These are phyloP conservation scores for Mucor velutinosus DNA, from an alignment of 371 early-diverging fungal genomes.

Conservation along the genomic window DNA sequence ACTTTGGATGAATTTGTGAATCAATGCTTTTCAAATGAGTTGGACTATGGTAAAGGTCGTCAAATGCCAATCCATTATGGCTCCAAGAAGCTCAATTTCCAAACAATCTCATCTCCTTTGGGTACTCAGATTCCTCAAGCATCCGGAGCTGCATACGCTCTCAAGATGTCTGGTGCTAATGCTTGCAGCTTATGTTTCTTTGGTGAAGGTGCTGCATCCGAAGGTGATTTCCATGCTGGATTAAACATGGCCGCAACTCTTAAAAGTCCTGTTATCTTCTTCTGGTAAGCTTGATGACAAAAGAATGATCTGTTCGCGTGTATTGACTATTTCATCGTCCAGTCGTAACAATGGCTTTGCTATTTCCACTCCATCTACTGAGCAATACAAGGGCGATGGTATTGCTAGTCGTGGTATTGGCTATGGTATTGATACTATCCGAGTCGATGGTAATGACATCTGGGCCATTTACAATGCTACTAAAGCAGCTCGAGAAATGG, in stretches of 20 bases:
- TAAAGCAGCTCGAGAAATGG: slow-evolving; percentile 81
- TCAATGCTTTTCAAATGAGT: slow-evolving; percentile 92
- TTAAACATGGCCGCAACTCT: slow-evolving; percentile 96
- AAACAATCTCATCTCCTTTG: slow-evolving; percentile 96
- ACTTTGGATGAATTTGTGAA: slow-evolving; percentile 92
- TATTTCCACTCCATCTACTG: slow-evolving; percentile 93
- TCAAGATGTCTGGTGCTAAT: slow-evolving; percentile 78
- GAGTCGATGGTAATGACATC: slow-evolving; percentile 97
- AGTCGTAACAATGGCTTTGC: slow-evolving; percentile 98
- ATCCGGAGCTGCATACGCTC: slow-evolving; percentile 96
- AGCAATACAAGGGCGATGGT: slow-evolving; percentile 97
- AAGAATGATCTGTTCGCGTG: background rate
- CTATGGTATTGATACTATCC: slow-evolving; percentile 96
- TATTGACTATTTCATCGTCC: background rate
- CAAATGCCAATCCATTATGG: slow-evolving; percentile 99
- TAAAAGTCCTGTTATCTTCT: slow-evolving; percentile 90
- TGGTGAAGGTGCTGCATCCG: slow-evolving; percentile 97
- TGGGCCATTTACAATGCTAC: slow-evolving; percentile 96
- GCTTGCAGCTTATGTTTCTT: slow-evolving; percentile 92
- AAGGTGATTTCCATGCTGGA: slow-evolving; percentile 98
- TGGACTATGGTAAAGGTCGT: slow-evolving; percentile 92
- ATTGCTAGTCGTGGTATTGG: slow-evolving; percentile 93
- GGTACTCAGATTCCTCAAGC: slow-evolving; percentile 99
- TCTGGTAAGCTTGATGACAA: slow-evolving; percentile 68
- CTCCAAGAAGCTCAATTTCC: slow-evolving; percentile 80